Evolutionary conservation across 768 basidiomycete genomes (phyloP), one percentile per base, ranked within the genome.

Genomic region (Boletus rufocinnamomeus): DNA sequence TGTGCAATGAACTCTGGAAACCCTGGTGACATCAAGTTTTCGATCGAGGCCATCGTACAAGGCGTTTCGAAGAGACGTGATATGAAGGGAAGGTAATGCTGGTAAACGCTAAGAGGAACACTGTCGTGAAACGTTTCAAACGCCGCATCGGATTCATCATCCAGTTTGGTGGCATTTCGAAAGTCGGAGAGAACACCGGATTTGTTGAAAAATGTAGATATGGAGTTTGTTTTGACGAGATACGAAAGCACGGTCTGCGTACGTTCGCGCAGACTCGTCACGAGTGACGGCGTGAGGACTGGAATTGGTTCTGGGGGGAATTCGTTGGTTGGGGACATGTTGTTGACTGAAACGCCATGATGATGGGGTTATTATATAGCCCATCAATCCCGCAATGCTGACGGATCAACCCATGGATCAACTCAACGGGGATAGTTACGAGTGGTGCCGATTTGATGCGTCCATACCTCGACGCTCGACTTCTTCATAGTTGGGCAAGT

Each of bases 1-100:
- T 64, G 61, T 3, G 67, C 66, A 9, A 70, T 58, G 56, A 64
- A 66, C 44, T 59, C 63, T 49, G 64, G 69, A 34, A 66, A 53
- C 4, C 69, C 69, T 6, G 56, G 57, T 0, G 64, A 61, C 60
- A 70, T 67, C 41, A 68, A 14, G 37, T 70, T 56, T 45, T 70
- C 53, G 25, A 69, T 63, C 11, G 60, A 56, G 5, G 55, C 32
- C 34, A 57, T 56, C 37, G 16, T 63, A 35, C 68, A 69, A 2
- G 68, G 66, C 28, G 59, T 11, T n/a, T 66, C 68, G 23, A 66
- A 57, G 28, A 63, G 45, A 11, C 66, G 60, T 0, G 66, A 67
- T 7, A 67, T 35, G 28, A 69, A 62, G 17, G 68, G 62, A 32
- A n/a, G 59, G 30, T 68, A 68, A 9, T 63, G 50, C 19, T 63